phyloP scores from a whole-genome alignment of 23 red algal genomes.

The Gracilaria gracilis region DNA sequence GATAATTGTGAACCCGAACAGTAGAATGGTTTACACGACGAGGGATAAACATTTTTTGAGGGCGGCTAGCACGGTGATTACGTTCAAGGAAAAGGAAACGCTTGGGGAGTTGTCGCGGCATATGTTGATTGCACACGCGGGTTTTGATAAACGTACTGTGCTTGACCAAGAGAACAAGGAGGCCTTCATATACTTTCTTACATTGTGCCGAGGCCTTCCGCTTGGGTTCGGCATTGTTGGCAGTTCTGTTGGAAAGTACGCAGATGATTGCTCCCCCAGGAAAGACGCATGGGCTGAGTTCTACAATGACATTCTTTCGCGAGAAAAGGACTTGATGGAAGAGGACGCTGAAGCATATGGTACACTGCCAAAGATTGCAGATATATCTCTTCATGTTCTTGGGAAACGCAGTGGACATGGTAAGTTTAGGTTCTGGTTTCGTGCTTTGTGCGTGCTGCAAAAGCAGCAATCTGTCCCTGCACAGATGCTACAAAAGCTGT shows the following conservation, averaged over 20 bases:
- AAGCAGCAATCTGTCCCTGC: constrained; percentile 3
- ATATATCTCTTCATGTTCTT: background rate
- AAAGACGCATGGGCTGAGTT: constrained; percentile 2
- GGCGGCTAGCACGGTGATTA: background rate
- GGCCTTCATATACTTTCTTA: background rate
- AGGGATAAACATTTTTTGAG: background rate
- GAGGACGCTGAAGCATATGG: background rate
- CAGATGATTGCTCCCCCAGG: background rate
- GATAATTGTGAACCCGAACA: background rate
- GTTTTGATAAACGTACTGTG: background rate
- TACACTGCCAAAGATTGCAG: background rate
- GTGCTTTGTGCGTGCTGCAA: constrained; percentile 1
- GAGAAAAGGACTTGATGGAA: background rate
- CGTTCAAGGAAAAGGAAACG: background rate
- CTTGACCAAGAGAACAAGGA: background rate
- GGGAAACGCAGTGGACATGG: background rate
- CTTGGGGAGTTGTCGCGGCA: background rate
- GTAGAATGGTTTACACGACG: background rate
- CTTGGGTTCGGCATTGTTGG: constrained; percentile 9
- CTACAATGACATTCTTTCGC: background rate
- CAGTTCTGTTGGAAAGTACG: background rate
- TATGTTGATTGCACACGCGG: background rate
- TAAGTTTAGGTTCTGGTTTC: background rate
- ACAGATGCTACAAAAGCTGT: constrained; percentile 24
- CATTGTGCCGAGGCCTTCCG: background rate